Conservation (phyloP, 371 early-diverging fungal species). For the Rhizopus arrhizus region DNA sequence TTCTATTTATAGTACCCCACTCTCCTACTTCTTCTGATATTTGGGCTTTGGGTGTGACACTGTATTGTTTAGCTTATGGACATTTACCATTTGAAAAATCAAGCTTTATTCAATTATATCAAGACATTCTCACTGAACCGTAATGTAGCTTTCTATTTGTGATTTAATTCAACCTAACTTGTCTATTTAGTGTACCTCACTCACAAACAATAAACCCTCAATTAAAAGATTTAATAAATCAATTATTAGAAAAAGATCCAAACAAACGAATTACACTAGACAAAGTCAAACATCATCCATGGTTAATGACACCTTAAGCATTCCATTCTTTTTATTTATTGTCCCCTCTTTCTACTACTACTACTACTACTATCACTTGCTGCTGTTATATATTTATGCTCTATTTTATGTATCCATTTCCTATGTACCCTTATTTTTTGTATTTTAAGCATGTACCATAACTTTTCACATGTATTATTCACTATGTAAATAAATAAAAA, state of each 20-base stretch:
- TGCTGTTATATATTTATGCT: too few relatives aligned
- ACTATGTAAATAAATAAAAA: too few relatives aligned
- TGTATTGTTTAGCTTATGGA: constrained; percentile 32
- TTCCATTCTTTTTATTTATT: too few relatives aligned
- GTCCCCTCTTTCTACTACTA: too few relatives aligned
- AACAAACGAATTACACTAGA: constrained; percentile 30
- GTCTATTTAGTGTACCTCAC: constrained; percentile 12
- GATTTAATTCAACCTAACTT: neutral
- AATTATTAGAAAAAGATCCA: constrained; percentile 33
- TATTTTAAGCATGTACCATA: too few relatives aligned
- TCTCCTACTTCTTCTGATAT: constrained; percentile 25
- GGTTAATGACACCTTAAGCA: neutral
- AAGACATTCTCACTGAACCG: constrained; percentile 23
- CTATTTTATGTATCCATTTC: too few relatives aligned
- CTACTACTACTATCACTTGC: too few relatives aligned
- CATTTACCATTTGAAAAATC: constrained; percentile 25
- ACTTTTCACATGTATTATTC: too few relatives aligned
- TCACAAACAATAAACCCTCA: constrained; percentile 16
- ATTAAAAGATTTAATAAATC: constrained; percentile 25
- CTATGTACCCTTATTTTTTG: too few relatives aligned
- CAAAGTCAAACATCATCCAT: constrained; percentile 26
- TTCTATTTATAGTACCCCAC: neutral
- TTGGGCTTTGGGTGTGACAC: constrained; percentile 37
- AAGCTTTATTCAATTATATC: constrained; percentile 20
- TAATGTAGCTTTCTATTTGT: neutral